Evolutionary conservation across 768 basidiomycete genomes (phyloP), one percentile per base, ranked within the genome.

Genomic region (Hygrocybe coccinea): DNA sequence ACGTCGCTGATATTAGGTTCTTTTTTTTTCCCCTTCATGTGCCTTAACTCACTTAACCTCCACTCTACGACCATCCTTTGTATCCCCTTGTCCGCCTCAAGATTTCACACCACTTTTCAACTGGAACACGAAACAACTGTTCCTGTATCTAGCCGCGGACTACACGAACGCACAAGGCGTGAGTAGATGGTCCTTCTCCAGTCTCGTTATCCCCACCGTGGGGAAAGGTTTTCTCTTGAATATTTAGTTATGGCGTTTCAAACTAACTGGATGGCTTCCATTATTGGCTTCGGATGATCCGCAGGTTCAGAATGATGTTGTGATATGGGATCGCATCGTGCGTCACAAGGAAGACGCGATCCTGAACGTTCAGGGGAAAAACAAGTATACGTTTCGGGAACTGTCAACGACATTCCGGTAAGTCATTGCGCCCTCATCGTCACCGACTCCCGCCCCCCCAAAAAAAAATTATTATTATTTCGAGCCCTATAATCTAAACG

Each of bases 61-160:
- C 39, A 41, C 39, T 19, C 11, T 19, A 41, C 19, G 15, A 14
- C 39, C 39, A 11, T 10, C 29, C 17, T 48, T 5, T 51, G 10
- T 47, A 36, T 52, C 54, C 58, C 54, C 19, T 14, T 34, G 21
- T 48, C 34, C 49, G 21, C 19, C 2, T 54, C 39, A 59, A 93
- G 93, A 95, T 71, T 75, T 95, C 4, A 75, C 81, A 8, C 83
- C 93, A 11, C 76, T 95, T 29, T 95, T 94, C 72, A 75, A 94
- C 71, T 95, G 92, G 92, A 95, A 95, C 70, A 95, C 93, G n/a
- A 95, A 95, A 70, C 93, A 95, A 66, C 65, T 95, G 10, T 95
- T 95, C 68, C 68, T 95, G 11, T 93, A 90, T 64, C 79, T 95
- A 34, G 82, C 85, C 62, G 93, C 89, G 0, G 91, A 95, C 67